Base-by-base conservation (phyloP, 495 filamentous ascomycete genomes). In the Lophiostoma macrostomum region DNA sequence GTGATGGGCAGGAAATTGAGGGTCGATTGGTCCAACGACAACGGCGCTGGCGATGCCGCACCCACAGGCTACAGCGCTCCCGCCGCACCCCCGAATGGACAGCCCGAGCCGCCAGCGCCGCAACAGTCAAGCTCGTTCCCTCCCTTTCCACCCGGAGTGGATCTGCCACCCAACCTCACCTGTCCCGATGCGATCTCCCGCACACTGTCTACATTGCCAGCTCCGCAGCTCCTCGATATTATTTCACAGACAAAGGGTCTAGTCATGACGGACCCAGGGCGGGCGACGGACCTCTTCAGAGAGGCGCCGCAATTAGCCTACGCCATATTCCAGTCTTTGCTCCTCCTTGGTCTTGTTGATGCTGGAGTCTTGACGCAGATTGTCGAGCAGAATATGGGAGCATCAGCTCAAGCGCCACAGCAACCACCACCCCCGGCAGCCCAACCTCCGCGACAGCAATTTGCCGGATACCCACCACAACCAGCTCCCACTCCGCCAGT, bases 21-120 rank as follows among this genome's bases (percentile, higher is more conserved):
- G 24, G 93, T 98, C 25, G 93, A 96, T 67, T 98, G 90, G 69
- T 90, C 87, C 22, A 93, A 96, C 67, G 90, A 95, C 66, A 88
- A 88, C 20, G 85, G 83, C 42, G 84, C 85, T 45, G 85, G 87
- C 50, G 88, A 88, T 14, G 71, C 81, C 23, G 76, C 76, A 34
- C 73, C 77, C 18, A 38, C 58, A 12, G 74, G 77, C 40, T 77
- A 79, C 53, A 69, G 67, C 69, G 60, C 61, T 59, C 48, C 61
- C 67, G 64, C 48, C 61, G 43, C 54, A 50, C 61, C 38, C 57
- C 55, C 40, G 34, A 72, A 72, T 42, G 68, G 67, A 28, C 69
- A 73, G 70, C 19, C 37, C 11, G 69, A 54, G 67, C 65, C 41
- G 65, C 48, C 48, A 6, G 61, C 64, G 8, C 39, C 28, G 25